Evolutionary conservation across 108 stramenopile genomes (phyloP).

Genomic region (Ochromonas danica): DNA sequence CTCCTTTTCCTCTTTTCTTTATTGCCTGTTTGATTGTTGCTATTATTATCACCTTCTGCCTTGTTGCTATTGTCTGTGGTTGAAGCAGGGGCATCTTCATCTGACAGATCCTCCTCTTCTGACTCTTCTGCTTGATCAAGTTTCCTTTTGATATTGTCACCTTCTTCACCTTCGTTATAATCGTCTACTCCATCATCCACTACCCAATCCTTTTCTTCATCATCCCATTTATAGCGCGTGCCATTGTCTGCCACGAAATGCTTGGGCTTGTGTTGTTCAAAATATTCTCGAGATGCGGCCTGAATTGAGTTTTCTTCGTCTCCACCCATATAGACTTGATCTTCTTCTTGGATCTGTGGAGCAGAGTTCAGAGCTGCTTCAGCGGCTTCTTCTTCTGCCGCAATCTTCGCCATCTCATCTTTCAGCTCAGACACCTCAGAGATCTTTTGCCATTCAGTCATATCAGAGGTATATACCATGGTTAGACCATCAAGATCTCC

Average conservation of each 20-base stretch:
- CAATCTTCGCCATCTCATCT: background rate
- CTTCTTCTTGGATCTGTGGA: background rate
- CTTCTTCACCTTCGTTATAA: conserved; percentile 66
- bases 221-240: conserved; percentile 21
- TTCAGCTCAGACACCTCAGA: conserved; percentile 4
- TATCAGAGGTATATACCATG: background rate
- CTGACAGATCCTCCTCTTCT: background rate
- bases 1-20: conserved; percentile 66
- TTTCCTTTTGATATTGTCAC: conserved; percentile 54
- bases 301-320: background rate
- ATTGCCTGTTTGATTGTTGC: conserved; percentile 34
- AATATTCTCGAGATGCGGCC: background rate
- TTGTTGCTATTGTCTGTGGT: background rate
- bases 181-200: conserved; percentile 45
- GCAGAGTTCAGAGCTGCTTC: background rate
- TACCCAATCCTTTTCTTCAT: conserved; percentile 25
- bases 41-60: background rate
- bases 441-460: conserved; percentile 11
- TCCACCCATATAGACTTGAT: background rate
- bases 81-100: background rate
- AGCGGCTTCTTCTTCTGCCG: conserved; percentile 11
- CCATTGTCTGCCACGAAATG: conserved; percentile 37
- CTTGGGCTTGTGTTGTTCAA: background rate
- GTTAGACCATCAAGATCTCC: conserved; percentile 29
- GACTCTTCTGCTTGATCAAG: conserved; percentile 60